Evolutionary conservation across 1,284 basidiomycete species (phyloP).

Genomic region (Stereum hirsutum): DNA sequence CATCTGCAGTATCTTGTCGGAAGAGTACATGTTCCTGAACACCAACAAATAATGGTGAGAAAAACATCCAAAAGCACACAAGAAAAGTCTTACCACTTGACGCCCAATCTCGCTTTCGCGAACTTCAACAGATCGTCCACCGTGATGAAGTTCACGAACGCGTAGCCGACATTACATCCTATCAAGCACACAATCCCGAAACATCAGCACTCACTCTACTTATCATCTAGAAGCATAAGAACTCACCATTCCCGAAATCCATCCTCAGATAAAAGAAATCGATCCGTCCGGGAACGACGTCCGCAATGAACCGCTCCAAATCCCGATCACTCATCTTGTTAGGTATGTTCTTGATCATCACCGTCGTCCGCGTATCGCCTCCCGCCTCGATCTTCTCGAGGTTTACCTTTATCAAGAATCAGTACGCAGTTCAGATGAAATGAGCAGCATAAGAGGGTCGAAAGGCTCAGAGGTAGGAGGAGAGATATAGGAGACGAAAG

Average conservation of each 20-base stretch:
- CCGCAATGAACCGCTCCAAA: constrained; percentile 57
- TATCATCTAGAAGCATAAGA: constrained; percentile 2
- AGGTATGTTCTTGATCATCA: constrained; percentile 86
- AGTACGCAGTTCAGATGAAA: not conserved
- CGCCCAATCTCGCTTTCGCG: constrained; percentile 61
- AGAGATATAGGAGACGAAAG: not conserved
- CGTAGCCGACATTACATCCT: constrained; percentile 84
- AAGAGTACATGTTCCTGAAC: constrained; percentile 77
- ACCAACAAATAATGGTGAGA: no score
- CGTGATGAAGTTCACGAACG: constrained; percentile 80
- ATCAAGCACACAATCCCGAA: constrained; percentile 5
- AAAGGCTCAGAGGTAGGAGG: not conserved
- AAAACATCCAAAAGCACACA: no score
- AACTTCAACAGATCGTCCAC: constrained; percentile 70
- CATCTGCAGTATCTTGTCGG: constrained; percentile 81
- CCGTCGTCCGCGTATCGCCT: constrained; percentile 71
- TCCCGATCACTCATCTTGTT: constrained; percentile 82
- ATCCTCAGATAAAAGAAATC: constrained; percentile 83
- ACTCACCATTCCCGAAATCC: constrained; percentile 71
- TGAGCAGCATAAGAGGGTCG: not conserved
- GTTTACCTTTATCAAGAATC: constrained; percentile 36
- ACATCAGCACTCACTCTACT: not conserved
- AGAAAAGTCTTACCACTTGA: constrained; percentile 61
- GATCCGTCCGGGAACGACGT: constrained; percentile 58
- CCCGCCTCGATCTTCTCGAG: constrained; percentile 65